These are phyloP conservation scores for Vanrija sp. DNA, from an alignment of 1,284 basidiomycete genomes.

Conservation along the genomic window DNA sequence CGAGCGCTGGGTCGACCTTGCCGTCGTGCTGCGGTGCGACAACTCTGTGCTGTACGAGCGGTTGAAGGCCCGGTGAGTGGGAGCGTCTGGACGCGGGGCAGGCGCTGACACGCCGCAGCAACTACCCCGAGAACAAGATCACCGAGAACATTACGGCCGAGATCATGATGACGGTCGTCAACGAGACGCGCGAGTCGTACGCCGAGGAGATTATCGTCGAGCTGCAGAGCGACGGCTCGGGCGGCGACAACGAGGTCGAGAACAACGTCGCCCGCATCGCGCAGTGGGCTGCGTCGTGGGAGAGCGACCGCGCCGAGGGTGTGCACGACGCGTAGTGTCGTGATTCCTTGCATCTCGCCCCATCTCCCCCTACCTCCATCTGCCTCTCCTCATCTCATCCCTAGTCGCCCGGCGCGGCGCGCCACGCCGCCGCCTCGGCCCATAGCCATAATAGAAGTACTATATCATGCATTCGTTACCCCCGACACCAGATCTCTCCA, in stretches of 20 bases:
- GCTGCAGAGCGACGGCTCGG: constrained; percentile 69
- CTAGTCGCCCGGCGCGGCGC: no score
- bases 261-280: constrained; percentile 79
- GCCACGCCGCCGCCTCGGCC: no score
- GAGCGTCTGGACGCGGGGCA: not conserved
- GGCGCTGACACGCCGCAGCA: constrained; percentile 53
- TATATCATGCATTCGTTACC: constrained; percentile 15
- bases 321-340: constrained; percentile 23
- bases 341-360: no score
- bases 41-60: constrained; percentile 88
- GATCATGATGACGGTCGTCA: constrained; percentile 90
- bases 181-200: constrained; percentile 85
- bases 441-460: not conserved
- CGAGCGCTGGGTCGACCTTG: constrained; percentile 95
- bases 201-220: constrained; percentile 80
- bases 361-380: no score
- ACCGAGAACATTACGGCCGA: constrained; percentile 98
- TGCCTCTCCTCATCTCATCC: no score
- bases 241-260: constrained; percentile 64
- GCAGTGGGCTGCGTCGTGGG: constrained; percentile 80
- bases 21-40: constrained; percentile 85
- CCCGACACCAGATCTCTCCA: not conserved
- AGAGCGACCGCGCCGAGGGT: constrained; percentile 51
- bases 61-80: constrained; percentile 77
- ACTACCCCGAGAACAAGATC: constrained; percentile 87